These are phyloP conservation scores for Nemania diffusa DNA, from an alignment of 2,329 filamentous ascomycete genomes.

Conservation along the genomic window DNA sequence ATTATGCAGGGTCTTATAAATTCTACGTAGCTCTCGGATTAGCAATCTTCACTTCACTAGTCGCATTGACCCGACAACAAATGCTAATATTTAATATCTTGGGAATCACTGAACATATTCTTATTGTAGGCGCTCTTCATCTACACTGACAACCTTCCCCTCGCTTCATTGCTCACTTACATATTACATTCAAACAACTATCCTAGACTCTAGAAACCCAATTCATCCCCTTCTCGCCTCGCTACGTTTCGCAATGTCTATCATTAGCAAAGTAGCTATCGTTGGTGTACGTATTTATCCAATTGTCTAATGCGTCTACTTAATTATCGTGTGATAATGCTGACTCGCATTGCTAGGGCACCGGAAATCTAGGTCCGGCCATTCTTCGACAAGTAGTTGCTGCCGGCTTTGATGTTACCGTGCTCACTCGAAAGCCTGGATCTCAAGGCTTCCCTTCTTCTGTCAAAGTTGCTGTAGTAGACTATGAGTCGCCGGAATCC, in stretches of 20 bases:
- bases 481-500: constrained; percentile 59
- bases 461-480: constrained; percentile 57
- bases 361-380: constrained; percentile 51
- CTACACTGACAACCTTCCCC: background rate
- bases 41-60: no score
- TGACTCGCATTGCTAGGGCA: constrained; percentile 27
- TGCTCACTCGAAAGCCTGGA: constrained; percentile 62
- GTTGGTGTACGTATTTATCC: constrained; percentile 35
- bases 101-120: no score
- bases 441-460: constrained; percentile 47
- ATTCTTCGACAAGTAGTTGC: constrained; percentile 52
- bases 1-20: background rate
- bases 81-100: no score
- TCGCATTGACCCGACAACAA: no score
- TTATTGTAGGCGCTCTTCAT: no score
- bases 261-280: constrained; percentile 38
- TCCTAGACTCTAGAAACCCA: background rate
- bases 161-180: background rate
- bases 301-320: background rate
- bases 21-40: background rate
- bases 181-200: background rate
- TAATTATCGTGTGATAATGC: background rate
- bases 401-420: constrained; percentile 60
- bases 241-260: constrained; percentile 30
- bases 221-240: background rate